phyloP scores from a whole-genome alignment of 805 yeast genomes.

The Kregervanrija delftensis region DNA sequence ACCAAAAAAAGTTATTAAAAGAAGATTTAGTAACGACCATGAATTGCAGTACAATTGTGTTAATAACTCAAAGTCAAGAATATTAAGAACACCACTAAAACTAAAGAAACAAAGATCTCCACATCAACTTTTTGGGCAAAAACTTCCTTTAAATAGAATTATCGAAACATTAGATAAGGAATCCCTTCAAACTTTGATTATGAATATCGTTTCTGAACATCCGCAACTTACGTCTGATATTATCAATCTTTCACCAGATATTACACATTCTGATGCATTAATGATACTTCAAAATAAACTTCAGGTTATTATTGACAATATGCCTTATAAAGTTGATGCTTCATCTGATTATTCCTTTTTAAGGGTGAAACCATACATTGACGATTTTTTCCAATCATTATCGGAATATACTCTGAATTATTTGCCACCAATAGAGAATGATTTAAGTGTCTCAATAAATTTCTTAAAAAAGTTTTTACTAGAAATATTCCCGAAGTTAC shows the following conservation, averaged over 20 bases:
- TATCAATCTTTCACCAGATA: constrained; percentile 46
- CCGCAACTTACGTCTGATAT: constrained; percentile 57
- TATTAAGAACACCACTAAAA: background rate
- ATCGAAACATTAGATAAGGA: constrained; percentile 61
- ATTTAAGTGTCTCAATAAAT: constrained; percentile 45
- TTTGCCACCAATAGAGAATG: constrained; percentile 62
- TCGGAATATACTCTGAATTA: constrained; percentile 70
- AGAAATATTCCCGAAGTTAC: constrained; percentile 52
- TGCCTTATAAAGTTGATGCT: constrained; percentile 74
- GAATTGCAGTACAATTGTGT: background rate
- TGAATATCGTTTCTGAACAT: constrained; percentile 45
- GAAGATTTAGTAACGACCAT: background rate
- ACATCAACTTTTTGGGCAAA: constrained; percentile 43
- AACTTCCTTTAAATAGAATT: constrained; percentile 54
- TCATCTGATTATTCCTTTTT: constrained; percentile 70
- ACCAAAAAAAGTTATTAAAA: background rate
- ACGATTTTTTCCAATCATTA: constrained; percentile 63
- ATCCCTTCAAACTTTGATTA: constrained; percentile 46
- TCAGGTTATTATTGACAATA: constrained; percentile 35
- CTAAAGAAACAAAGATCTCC: constrained; percentile 30
- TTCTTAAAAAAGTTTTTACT: constrained; percentile 58
- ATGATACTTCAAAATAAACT: constrained; percentile 41
- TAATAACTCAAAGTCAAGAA: too few species aligned
- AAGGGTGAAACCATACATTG: constrained; percentile 60
- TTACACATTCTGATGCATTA: constrained; percentile 47